Evolutionary conservation across 1,139 yeast species (phyloP).

Genomic region (Lodderomyces elongisporus): DNA sequence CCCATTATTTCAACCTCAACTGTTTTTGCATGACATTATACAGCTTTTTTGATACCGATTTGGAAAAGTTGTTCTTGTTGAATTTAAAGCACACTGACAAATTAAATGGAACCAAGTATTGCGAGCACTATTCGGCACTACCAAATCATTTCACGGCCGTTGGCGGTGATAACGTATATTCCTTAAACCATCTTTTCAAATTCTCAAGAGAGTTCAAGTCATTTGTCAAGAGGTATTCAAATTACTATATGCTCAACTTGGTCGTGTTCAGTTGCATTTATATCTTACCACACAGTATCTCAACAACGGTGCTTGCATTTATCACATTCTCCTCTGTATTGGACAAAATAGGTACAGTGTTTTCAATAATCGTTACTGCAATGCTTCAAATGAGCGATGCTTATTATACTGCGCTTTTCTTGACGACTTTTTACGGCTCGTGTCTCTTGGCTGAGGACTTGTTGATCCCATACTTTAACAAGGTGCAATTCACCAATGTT

Average conservation of each 20-base stretch:
- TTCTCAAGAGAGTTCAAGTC: slow-evolving; percentile 15
- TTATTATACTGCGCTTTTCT: slow-evolving; percentile 27
- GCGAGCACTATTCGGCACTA: slow-evolving; percentile 4
- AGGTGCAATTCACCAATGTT: slow-evolving; percentile 41
- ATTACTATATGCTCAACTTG: slow-evolving; percentile 19
- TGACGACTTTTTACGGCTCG: slow-evolving; percentile 45
- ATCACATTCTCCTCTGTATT: slow-evolving; percentile 42
- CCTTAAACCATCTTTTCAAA: slow-evolving; percentile 7
- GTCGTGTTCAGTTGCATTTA: slow-evolving; percentile 15
- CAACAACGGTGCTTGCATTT: slow-evolving; percentile 36
- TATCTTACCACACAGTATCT: slow-evolving; percentile 30
- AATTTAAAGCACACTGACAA: slow-evolving; percentile 39
- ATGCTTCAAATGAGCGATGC: slow-evolving; percentile 23
- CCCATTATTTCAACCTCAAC: slow-evolving; percentile 37
- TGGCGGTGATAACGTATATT: slow-evolving; percentile 24
- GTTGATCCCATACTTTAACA: slow-evolving; percentile 47
- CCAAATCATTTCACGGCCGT: slow-evolving; percentile 10
- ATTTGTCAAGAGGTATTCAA: slow-evolving; percentile 17
- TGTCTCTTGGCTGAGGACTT: slow-evolving; percentile 42
- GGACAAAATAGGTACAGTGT: slow-evolving; percentile 42
- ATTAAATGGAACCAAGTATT: background rate
- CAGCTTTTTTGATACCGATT: slow-evolving; percentile 32
- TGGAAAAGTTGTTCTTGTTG: slow-evolving; percentile 36
- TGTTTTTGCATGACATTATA: slow-evolving; percentile 36
- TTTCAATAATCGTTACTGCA: slow-evolving; percentile 35